Evolutionary conservation across 305 asterid species (phyloP).

Genomic region (Euphrasia arctica): DNA sequence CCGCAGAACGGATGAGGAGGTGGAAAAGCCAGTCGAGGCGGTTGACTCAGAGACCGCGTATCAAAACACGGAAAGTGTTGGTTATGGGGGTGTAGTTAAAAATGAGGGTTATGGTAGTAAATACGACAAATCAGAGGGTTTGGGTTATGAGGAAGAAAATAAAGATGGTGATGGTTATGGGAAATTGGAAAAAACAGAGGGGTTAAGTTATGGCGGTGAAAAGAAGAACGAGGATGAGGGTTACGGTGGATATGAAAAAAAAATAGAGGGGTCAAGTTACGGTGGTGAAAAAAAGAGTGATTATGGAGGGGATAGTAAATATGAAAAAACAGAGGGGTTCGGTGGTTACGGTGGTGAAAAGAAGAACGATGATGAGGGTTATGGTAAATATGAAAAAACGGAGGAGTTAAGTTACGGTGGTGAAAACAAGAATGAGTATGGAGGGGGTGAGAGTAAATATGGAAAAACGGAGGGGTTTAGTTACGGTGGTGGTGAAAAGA

Average conservation of each 20-base stretch:
- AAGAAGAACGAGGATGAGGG: slow-evolving; percentile 1
- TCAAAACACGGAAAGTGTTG: slow-evolving; percentile 20
- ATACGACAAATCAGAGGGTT: neutral
- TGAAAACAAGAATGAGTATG: neutral
- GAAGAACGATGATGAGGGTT: neutral
- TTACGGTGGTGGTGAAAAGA: neutral
- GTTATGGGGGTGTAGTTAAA: neutral
- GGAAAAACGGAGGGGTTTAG: neutral
- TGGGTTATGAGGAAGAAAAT: neutral
- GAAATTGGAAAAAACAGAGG: slow-evolving; percentile 14
- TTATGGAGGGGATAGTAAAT: no score
- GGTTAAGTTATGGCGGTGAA: slow-evolving; percentile 9
- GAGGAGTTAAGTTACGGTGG: neutral
- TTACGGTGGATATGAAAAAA: slow-evolving; percentile 33
- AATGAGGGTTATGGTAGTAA: neutral
- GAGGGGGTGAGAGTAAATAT: neutral
- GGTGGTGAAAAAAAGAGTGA: slow-evolving; percentile 31
- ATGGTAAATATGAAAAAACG: neutral
- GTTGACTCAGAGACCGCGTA: slow-evolving; percentile 36
- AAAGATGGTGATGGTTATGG: neutral
- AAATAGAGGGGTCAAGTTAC: neutral
- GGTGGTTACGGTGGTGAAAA: neutral
- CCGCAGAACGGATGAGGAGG: slow-evolving; percentile 36
- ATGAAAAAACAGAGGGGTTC: neutral
- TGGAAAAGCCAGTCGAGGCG: slow-evolving; percentile 37